A percentile compares a stretch with the other conserved stretches of the same genome.
Conservation (phyloP, 768 basidiomycete genomes). For the Boletus fagicola region DNA sequence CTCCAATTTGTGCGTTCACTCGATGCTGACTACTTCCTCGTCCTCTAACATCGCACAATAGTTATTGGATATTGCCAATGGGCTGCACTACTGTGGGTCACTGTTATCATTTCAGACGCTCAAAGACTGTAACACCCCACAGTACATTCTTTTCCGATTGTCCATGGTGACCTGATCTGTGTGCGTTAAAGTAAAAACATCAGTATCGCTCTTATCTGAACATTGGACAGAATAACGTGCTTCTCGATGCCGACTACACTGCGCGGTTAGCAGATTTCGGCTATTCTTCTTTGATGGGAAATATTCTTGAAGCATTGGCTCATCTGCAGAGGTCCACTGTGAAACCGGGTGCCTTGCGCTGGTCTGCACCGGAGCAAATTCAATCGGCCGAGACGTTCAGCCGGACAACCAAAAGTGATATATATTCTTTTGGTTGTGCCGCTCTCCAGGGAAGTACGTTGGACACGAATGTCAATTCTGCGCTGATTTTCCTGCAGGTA, state of each 20-base stretch:
- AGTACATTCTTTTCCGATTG: too few species aligned
- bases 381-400: constrained; percentile 10
- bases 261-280: too few species aligned
- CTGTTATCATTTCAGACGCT: too few species aligned
- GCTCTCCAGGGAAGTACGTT: constrained; percentile 33
- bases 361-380: constrained; percentile 21
- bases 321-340: constrained; percentile 23
- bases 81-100: too few species aligned
- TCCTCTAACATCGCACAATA: background rate
- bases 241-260: too few species aligned
- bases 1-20: background rate
- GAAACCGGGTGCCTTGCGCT: constrained; percentile 39
- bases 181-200: too few species aligned
- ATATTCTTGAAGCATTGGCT: background rate
- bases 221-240: too few species aligned
- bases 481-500: background rate
- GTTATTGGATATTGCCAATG: background rate
- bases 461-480: constrained; percentile 27
- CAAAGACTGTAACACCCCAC: too few species aligned
- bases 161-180: too few species aligned
- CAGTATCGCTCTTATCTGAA: too few species aligned
- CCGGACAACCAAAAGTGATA: constrained; percentile 9
- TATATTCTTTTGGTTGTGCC: constrained; percentile 6
- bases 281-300: too few species aligned
- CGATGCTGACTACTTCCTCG: background rate